phyloP scores from a whole-genome alignment of 1,284 basidiomycete species.

The Xerocomus cyaneibrunnescens region DNA sequence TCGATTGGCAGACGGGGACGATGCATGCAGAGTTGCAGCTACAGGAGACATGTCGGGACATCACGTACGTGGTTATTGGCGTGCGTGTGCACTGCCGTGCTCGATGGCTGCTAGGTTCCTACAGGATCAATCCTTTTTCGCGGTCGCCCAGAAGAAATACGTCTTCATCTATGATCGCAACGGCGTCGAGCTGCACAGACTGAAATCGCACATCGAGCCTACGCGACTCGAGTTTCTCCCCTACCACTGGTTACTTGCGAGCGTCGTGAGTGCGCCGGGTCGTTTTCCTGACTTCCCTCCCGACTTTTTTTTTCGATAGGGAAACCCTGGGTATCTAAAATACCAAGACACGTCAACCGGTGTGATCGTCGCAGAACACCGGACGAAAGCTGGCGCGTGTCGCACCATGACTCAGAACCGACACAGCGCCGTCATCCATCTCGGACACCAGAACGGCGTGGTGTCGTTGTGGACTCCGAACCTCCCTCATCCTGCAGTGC shows the following conservation, averaged over 20 bases:
- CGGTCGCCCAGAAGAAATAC: constrained; percentile 96
- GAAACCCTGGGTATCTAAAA: constrained; percentile 88
- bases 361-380: constrained; percentile 81
- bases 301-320: constrained; percentile 43
- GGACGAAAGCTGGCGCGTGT: constrained; percentile 89
- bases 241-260: constrained; percentile 93
- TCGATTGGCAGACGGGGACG: constrained; percentile 91
- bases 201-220: constrained; percentile 87
- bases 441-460: constrained; percentile 90
- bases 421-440: constrained; percentile 90
- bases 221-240: constrained; percentile 91
- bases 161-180: constrained; percentile 95
- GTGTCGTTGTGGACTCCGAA: constrained; percentile 98
- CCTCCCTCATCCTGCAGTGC: constrained; percentile 86
- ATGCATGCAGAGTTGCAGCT: constrained; percentile 89
- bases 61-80: constrained; percentile 60
- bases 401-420: constrained; percentile 88
- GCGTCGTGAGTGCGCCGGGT: constrained; percentile 57
- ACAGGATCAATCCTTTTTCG: constrained; percentile 91
- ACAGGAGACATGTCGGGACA: constrained; percentile 86
- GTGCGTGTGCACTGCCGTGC: neutral
- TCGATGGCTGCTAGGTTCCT: constrained; percentile 62
- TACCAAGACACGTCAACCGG: constrained; percentile 98
- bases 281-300: neutral
- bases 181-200: constrained; percentile 89